Evolutionary conservation across 2,329 filamentous ascomycete genomes (phyloP), one percentile per base, ranked within the genome.

Genomic region (Blastomyces percursus): DNA sequence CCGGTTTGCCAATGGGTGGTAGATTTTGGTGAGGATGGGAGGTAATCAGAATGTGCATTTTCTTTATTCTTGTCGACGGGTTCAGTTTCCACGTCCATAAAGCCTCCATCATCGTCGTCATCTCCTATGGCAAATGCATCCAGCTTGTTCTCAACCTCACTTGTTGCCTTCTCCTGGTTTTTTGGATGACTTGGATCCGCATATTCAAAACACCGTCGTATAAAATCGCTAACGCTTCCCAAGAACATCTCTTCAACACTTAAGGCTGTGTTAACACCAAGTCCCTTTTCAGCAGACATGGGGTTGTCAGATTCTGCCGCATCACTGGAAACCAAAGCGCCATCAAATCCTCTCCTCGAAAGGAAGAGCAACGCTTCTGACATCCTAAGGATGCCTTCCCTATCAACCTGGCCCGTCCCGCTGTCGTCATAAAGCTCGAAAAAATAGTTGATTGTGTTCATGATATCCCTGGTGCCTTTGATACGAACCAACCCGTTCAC

Each of bases 361-460:
- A 99, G 82, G 75, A 99, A 99, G 2, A 99, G 79, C 40, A 99
- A 79, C 0, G 93, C 91, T 75, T 99, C 94, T 0, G 92, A 96
- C 72, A 99, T 97, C 55, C 91, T 83, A 54, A 99, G 76, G 63
- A 99, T 99, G 6, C 94, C 94, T 75, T 99, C 94, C 12, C 94
- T 86, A 71, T 97, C 94, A 5, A 99, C 92, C 69, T 85, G 91
- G 32, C 94, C 94, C 72, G 96, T 91, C 1, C 86, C 84, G 69
- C 93, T 88, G 67, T 99, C 93, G 72, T 99, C 94, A 73, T 97
- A 96, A 0, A 99, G 84, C 70, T 96, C 90, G 69, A 99, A 99
- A 75, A 99, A 97, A 76, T 97, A 97, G 64, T 87, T 94, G 71
- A 99, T 97, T 63, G 90, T 94, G 38, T 90, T 90, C 93, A 99